Evolutionary conservation across 2,329 filamentous ascomycete genomes (phyloP).

Genomic region (Aspergillus neoniger): DNA sequence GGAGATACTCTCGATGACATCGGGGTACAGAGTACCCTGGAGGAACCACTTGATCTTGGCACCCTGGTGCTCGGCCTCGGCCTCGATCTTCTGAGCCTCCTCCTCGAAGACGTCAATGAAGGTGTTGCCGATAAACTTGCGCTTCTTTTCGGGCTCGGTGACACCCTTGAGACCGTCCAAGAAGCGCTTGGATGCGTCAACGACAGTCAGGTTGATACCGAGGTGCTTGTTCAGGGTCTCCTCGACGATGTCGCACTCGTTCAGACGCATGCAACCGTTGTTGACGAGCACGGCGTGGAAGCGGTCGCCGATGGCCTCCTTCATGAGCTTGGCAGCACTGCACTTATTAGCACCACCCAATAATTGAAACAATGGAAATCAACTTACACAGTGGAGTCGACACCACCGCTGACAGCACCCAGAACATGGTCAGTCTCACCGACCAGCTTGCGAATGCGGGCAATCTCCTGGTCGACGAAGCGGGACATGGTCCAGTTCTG

Average conservation of each 20-base stretch:
- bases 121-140: conserved; percentile 83
- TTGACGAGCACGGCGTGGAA: conserved; percentile 86
- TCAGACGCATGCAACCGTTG: conserved; percentile 80
- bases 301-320: conserved; percentile 79
- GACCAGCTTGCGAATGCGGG: conserved; percentile 76
- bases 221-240: conserved; percentile 75
- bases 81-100: conserved; percentile 74
- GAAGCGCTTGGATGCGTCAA: conserved; percentile 78
- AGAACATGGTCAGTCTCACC: conserved; percentile 81
- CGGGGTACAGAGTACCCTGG: conserved; percentile 79
- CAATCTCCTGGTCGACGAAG: conserved; percentile 79
- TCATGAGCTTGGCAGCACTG: conserved; percentile 75
- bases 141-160: conserved; percentile 78
- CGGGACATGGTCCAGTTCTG: conserved; percentile 83
- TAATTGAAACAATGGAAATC: no score
- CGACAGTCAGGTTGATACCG: conserved; percentile 85
- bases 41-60: conserved; percentile 83
- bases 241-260: conserved; percentile 82
- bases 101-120: conserved; percentile 84
- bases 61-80: conserved; percentile 65
- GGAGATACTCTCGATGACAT: conserved; percentile 70
- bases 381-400: conserved; percentile 74
- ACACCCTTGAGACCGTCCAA: conserved; percentile 75
- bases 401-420: conserved; percentile 77
- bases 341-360: background rate